Conservation (phyloP, 2,329 filamentous ascomycete species). For the Chaetomiaceae sp. region DNA sequence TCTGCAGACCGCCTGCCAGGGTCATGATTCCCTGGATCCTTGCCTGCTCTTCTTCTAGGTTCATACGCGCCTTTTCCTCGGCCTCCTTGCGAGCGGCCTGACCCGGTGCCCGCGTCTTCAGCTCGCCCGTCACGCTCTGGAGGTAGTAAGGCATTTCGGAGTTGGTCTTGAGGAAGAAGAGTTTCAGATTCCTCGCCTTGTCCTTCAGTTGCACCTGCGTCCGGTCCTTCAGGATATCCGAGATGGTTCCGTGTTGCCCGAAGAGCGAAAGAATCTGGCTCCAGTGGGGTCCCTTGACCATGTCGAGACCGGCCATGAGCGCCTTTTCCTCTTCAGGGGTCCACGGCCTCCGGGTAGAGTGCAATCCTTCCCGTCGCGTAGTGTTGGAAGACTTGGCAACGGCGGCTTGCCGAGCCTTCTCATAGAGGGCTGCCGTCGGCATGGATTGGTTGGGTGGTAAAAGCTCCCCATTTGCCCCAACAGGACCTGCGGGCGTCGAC, state of each 20-base stretch:
- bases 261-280: slow-evolving; percentile 85
- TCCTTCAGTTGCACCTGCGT: slow-evolving; percentile 92
- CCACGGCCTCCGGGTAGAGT: slow-evolving; percentile 72
- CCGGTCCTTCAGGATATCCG: slow-evolving; percentile 77
- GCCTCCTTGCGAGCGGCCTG: slow-evolving; percentile 66
- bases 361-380: slow-evolving; percentile 51
- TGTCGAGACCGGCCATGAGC: slow-evolving; percentile 80
- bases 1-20: slow-evolving; percentile 49
- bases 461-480: slow-evolving; percentile 29
- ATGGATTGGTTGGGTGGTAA: slow-evolving; percentile 54
- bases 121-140: slow-evolving; percentile 80
- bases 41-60: slow-evolving; percentile 55
- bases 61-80: slow-evolving; percentile 56
- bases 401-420: slow-evolving; percentile 54
- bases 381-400: slow-evolving; percentile 53
- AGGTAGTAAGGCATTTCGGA: slow-evolving; percentile 87
- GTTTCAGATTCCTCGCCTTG: slow-evolving; percentile 82
- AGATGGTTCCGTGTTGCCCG: slow-evolving; percentile 72
- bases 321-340: slow-evolving; percentile 85
- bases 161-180: slow-evolving; percentile 88
- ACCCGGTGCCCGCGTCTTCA: slow-evolving; percentile 77
- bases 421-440: slow-evolving; percentile 52
- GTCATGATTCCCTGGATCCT: slow-evolving; percentile 57
- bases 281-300: slow-evolving; percentile 89
- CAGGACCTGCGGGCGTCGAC: slow-evolving; percentile 27